Conservation (phyloP, 371 early-diverging fungal species). For the Saksenaea oblongispora region DNA sequence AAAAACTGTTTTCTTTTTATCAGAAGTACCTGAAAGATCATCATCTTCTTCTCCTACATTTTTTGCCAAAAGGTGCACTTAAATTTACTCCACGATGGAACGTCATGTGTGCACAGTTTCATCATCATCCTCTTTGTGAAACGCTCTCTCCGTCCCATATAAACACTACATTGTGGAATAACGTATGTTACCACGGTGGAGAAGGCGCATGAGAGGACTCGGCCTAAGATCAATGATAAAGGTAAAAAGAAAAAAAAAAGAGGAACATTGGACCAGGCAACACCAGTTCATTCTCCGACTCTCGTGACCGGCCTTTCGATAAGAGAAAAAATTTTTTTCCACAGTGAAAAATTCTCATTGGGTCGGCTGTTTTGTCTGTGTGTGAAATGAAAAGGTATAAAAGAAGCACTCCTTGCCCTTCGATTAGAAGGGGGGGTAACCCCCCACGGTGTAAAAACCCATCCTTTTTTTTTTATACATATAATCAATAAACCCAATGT, state of each 20-base stretch:
- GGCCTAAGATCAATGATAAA: slow-evolving; percentile 9
- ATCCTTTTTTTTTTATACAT: slow-evolving; percentile 12
- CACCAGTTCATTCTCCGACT: not conserved
- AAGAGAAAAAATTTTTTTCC: not conserved
- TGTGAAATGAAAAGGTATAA: slow-evolving; percentile 16
- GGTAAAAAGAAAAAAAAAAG: not conserved
- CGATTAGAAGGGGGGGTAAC: slow-evolving; percentile 30
- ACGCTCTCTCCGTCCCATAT: not conserved
- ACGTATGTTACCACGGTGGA: not conserved
- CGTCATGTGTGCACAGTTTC: slow-evolving; percentile 9
- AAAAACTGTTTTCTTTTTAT: not conserved
- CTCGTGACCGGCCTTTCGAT: not conserved
- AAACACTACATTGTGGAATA: not conserved
- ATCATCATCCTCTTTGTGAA: not conserved
- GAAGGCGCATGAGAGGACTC: not conserved
- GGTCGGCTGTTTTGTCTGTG: not conserved
- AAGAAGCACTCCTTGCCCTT: slow-evolving; percentile 12
- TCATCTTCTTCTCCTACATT: slow-evolving; percentile 7
- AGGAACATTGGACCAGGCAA: not conserved
- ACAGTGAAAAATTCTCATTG: not conserved
- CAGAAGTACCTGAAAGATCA: slow-evolving; percentile 30
- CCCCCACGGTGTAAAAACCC: slow-evolving; percentile 18
- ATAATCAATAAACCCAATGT: slow-evolving; percentile 8
- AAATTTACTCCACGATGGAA: not conserved
- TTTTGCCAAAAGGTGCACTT: not conserved